Evolutionary conservation across 2,329 filamentous ascomycete species (phyloP), one percentile per base, ranked within the genome.

Genomic region (Nothophoma quercina): DNA sequence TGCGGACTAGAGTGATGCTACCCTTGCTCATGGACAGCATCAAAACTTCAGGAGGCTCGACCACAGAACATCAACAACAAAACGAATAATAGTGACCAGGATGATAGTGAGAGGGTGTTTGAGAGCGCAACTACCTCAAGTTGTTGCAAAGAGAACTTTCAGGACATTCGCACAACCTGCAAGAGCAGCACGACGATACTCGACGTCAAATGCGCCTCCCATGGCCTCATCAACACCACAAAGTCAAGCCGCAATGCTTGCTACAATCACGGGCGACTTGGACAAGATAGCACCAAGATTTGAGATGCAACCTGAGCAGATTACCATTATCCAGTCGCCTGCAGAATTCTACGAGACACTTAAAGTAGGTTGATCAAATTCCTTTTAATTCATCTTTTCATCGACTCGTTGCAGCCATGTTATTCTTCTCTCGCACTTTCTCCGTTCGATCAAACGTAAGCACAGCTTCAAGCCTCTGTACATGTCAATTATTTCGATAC

Each of bases 271-370:
- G 10, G 79, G 81, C 34, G 93, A 99, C 73, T 79, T 99, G 55
- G 95, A 99, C 73, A 88, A 84, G 64, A 85, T 98, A 59, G 89
- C 93, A 3, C 95, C 95, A n/a, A 88, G 90, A 35, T 96, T 99
- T 64, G 90, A 93, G 70, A 81, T 99, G 21, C 80, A 87, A 21
- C 90, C 91, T 1, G 90, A 90, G 5, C 86, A 93, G 52, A 89
- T 99, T 41, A 81, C 83, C 9, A 88, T 99, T 16, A 75, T 99
- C 10, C 83, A 87, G 63, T 88, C 89, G 2, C 95, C 95, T 0
- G 77, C 84, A n/a, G 90, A 93, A 45, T 99, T 99, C 72, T 99
- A 97, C 75, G 86, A 89, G 63, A 91, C 88, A 7, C 79, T 99
- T 53, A 97, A 97, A 86, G 91, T 92, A 70, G 61, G 76, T 66